A percentile compares a stretch with the other conserved stretches of the same genome.
phyloP scores from a whole-genome alignment of 164 flowering plant genomes.

The Umbilicus rupestris region DNA sequence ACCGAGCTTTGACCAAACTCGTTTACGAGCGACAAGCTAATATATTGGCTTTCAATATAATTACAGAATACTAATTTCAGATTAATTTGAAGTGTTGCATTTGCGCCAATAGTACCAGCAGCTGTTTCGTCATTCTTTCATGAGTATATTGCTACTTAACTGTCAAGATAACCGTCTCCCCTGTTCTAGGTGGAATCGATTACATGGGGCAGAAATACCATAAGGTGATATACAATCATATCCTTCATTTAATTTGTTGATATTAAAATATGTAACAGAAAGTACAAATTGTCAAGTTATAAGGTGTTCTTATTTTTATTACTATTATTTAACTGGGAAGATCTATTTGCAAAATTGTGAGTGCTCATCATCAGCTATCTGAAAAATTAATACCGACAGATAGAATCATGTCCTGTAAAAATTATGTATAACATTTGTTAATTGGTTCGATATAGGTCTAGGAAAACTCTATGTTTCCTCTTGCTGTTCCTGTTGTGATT shows the following conservation, averaged over 20 bases:
- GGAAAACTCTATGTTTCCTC: constrained; percentile 37
- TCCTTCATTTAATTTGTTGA: background rate
- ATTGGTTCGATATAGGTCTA: constrained; percentile 17
- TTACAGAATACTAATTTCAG: too few species aligned
- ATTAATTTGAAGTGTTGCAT: too few species aligned
- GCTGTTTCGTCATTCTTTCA: too few species aligned
- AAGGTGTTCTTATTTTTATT: background rate
- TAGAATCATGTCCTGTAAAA: background rate
- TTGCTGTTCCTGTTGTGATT: constrained; percentile 65
- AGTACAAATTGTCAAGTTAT: background rate
- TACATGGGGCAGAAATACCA: constrained; percentile 15
- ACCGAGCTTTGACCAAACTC: too few species aligned
- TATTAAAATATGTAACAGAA: background rate
- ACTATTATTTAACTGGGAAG: background rate
- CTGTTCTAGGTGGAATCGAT: constrained; percentile 20
- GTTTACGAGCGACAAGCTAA: too few species aligned
- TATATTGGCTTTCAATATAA: too few species aligned
- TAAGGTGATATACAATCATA: background rate
- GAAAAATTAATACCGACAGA: background rate
- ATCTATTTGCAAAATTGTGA: background rate
- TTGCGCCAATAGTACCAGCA: too few species aligned
- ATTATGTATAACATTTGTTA: background rate
- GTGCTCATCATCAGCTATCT: background rate
- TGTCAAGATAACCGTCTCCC: too few species aligned
- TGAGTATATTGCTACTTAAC: too few species aligned